Percentiles rank a stretch among this genome's conserved stretches.
phyloP scores from a whole-genome alignment of 345 rosid species.

The Citrus trifoliata region DNA sequence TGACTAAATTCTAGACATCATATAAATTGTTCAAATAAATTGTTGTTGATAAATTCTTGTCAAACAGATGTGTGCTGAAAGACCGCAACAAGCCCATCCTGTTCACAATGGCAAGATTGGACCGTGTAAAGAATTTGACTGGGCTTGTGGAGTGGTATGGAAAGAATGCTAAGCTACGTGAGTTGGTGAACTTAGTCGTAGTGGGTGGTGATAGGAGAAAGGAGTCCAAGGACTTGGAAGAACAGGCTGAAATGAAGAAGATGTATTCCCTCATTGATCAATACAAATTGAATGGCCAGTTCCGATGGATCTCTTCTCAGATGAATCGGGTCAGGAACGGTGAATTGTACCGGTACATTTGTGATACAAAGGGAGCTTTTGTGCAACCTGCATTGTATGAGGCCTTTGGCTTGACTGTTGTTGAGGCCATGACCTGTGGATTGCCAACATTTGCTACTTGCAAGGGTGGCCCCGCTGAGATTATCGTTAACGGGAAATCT shows the following conservation, averaged over 20 bases:
- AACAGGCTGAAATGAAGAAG: constrained; percentile 91
- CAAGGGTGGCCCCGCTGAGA: constrained; percentile 98
- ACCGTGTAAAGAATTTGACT: constrained; percentile 82
- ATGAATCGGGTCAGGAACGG: constrained; percentile 88
- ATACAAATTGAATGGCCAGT: constrained; percentile 73
- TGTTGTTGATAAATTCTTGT: neutral
- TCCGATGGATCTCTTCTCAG: constrained; percentile 90
- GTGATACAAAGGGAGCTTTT: constrained; percentile 81
- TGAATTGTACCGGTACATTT: constrained; percentile 72
- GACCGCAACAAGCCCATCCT: constrained; percentile 83
- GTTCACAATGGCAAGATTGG: constrained; percentile 95
- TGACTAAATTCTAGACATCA: neutral
- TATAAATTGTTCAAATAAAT: neutral
- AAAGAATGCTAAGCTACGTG: constrained; percentile 63
- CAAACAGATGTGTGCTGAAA: constrained; percentile 66
- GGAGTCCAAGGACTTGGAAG: constrained; percentile 88
- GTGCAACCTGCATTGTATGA: constrained; percentile 89
- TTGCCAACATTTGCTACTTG: constrained; percentile 83
- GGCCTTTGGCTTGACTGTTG: constrained; percentile 85
- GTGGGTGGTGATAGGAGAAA: constrained; percentile 93
- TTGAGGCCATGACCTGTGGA: constrained; percentile 91
- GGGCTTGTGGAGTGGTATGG: constrained; percentile 98
- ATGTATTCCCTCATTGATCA: constrained; percentile 59
- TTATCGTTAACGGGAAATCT: constrained; percentile 76
- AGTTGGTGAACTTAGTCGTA: constrained; percentile 76